phyloP scores from a whole-genome alignment of 768 basidiomycete species.

The Naganishia kalamii region DNA sequence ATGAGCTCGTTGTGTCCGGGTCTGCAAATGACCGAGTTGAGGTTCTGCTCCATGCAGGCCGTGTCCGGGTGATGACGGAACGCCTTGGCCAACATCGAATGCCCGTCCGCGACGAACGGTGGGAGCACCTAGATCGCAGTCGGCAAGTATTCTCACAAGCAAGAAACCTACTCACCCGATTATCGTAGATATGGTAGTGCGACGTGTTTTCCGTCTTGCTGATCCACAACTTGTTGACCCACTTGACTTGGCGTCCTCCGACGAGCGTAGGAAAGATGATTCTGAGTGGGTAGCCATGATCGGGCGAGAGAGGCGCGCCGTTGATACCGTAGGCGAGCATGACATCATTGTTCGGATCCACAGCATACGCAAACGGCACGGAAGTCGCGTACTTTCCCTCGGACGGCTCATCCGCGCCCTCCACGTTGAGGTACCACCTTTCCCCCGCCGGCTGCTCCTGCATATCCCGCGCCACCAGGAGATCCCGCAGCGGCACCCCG shows the following conservation, averaged over 20 bases:
- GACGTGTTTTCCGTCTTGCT: conserved; percentile 12
- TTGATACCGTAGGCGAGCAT: conserved; percentile 23
- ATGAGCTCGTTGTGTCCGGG: conserved; percentile 18
- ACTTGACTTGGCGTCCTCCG: conserved; percentile 23
- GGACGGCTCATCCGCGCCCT: conserved; percentile 22
- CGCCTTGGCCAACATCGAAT: conserved; percentile 15
- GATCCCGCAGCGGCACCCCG: conserved; percentile 15
- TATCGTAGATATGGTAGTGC: conserved; percentile 15
- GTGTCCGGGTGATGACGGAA: conserved; percentile 22
- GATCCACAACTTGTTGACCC: conserved; percentile 24
- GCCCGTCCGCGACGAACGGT: conserved; percentile 11
- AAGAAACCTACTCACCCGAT: not conserved
- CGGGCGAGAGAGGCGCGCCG: conserved; percentile 13
- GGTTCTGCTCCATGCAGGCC: conserved; percentile 17
- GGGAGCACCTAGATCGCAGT: conserved; percentile 4
- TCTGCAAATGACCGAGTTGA: conserved; percentile 18
- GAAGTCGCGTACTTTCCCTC: conserved; percentile 23
- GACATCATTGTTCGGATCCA: conserved; percentile 21
- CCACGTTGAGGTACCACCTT: conserved; percentile 14
- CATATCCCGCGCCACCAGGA: not conserved
- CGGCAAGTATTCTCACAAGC: not conserved
- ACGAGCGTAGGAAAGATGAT: conserved; percentile 18
- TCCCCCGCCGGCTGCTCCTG: conserved; percentile 2
- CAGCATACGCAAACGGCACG: conserved; percentile 20
- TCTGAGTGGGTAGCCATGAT: conserved; percentile 23